Conservation (phyloP, 2,329 filamentous ascomycete genomes). For the Fusarium euwallaceae region DNA sequence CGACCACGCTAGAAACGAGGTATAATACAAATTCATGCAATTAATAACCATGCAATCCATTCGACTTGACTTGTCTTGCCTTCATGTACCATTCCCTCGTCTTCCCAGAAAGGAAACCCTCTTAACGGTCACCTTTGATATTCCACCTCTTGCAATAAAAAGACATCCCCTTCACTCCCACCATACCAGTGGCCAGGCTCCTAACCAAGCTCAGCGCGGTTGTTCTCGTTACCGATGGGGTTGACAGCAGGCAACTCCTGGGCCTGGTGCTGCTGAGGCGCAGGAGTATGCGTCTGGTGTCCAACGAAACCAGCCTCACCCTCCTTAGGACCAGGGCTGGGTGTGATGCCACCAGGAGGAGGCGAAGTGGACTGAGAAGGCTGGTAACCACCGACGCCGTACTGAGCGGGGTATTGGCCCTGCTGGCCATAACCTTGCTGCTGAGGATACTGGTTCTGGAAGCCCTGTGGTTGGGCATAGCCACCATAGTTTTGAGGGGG, state of each 20-base stretch:
- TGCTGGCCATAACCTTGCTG: conserved; percentile 43
- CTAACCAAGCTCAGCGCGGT: conserved; percentile 51
- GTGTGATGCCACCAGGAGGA: conserved; percentile 46
- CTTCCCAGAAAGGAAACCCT: conserved; percentile 14
- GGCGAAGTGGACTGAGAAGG: conserved; percentile 41
- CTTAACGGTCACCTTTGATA: conserved; percentile 2
- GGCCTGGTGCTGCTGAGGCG: conserved; percentile 24
- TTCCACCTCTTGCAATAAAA: conserved; percentile 9
- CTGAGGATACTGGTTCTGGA: conserved; percentile 34
- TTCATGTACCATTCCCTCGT: conserved; percentile 12
- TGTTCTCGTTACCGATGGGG: conserved; percentile 49
- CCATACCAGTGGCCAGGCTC: not conserved
- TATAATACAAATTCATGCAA: conserved; percentile 36
- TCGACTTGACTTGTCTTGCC: conserved; percentile 9
- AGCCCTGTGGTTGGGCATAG: conserved; percentile 41
- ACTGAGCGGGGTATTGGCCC: conserved; percentile 40
- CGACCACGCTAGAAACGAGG: conserved; percentile 24
- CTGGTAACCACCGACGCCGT: conserved; percentile 38
- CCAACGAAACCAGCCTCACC: conserved; percentile 12
- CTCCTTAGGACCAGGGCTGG: conserved; percentile 47
- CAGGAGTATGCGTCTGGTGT: conserved; percentile 19
- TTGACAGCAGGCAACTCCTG: conserved; percentile 48
- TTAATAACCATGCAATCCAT: conserved; percentile 28
- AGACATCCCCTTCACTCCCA: conserved; percentile 18
- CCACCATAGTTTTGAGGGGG: conserved; percentile 36